These are phyloP conservation scores for Phytophthora boehmeriae DNA, from an alignment of 352 stramenopile species.

Conservation along the genomic window DNA sequence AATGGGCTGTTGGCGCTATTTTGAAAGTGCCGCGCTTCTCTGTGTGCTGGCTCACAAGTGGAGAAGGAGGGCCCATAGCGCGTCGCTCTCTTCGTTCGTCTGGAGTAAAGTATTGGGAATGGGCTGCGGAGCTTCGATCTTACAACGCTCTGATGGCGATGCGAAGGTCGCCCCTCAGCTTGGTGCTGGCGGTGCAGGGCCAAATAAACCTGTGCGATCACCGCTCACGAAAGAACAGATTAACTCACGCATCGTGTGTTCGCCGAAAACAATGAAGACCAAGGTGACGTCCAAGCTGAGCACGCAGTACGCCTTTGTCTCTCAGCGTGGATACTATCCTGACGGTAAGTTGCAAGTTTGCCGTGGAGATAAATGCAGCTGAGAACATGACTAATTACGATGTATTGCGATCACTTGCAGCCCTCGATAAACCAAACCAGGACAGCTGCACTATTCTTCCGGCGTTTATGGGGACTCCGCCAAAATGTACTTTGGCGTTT, in stretches of 20 bases:
- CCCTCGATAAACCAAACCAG: constrained; percentile 97
- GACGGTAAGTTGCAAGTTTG: constrained; percentile 57
- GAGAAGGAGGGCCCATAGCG: constrained; percentile 8
- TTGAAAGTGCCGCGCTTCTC: constrained; percentile 8
- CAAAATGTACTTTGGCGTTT: constrained; percentile 90
- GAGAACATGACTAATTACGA: background rate
- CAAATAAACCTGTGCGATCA: constrained; percentile 53
- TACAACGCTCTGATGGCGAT: constrained; percentile 48
- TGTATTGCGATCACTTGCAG: constrained; percentile 22
- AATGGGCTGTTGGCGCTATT: constrained; percentile 14
- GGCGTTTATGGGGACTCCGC: constrained; percentile 75
- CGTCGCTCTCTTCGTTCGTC: constrained; percentile 4
- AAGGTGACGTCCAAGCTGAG: constrained; percentile 69
- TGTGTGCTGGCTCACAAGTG: constrained; percentile 9
- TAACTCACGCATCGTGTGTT: constrained; percentile 85
- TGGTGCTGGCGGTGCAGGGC: constrained; percentile 3
- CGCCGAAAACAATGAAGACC: constrained; percentile 61
- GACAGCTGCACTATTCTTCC: constrained; percentile 92
- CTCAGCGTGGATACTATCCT: constrained; percentile 94
- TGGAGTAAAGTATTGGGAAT: constrained; percentile 31
- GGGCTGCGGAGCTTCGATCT: constrained; percentile 72
- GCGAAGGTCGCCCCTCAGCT: constrained; percentile 52
- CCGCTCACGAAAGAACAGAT: constrained; percentile 86
- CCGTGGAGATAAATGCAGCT: background rate
- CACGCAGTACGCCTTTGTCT: constrained; percentile 93